These are phyloP conservation scores for Eucalyptus fibrosa DNA, from an alignment of 345 rosid genomes.

Conservation along the genomic window DNA sequence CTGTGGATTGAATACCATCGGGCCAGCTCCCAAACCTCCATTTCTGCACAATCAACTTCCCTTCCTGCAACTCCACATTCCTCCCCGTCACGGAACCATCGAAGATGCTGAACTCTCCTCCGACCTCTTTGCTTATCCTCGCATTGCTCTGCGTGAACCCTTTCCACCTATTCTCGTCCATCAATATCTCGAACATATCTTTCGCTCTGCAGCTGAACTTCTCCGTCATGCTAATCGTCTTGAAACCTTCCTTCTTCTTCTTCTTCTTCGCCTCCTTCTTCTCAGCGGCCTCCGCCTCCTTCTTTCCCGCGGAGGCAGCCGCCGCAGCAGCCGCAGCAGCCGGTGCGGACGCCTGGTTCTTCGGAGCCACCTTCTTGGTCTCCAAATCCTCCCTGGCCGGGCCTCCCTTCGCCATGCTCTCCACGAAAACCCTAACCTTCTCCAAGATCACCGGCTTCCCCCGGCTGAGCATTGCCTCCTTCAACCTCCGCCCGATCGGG, in stretches of 20 bases:
- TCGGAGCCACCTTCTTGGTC: slow-evolving; percentile 47
- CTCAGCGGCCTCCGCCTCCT: not conserved
- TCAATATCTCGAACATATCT: slow-evolving; percentile 80
- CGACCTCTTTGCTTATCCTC: slow-evolving; percentile 72
- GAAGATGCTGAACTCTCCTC: slow-evolving; percentile 68
- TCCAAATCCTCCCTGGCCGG: slow-evolving; percentile 82
- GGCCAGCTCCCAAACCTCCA: slow-evolving; percentile 99
- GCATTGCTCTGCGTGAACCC: slow-evolving; percentile 96
- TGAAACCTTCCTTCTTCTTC: slow-evolving; percentile 45
- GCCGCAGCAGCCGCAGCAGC: not conserved
- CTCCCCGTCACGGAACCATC: slow-evolving; percentile 89
- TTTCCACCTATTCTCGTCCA: slow-evolving; percentile 97
- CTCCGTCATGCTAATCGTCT: slow-evolving; percentile 71
- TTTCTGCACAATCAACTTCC: slow-evolving; percentile 80
- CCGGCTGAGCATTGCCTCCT: slow-evolving; percentile 65
- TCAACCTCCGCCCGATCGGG: slow-evolving; percentile 52
- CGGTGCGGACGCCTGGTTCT: not conserved
- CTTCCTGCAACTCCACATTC: slow-evolving; percentile 72
- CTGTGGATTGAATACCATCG: slow-evolving; percentile 78
- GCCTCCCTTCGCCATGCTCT: slow-evolving; percentile 78
- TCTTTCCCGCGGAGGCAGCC: slow-evolving; percentile 1
- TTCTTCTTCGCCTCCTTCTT: slow-evolving; percentile 19
- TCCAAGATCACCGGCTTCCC: slow-evolving; percentile 69
- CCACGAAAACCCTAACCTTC: slow-evolving; percentile 58
- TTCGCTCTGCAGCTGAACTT: slow-evolving; percentile 75